These are phyloP conservation scores for Talaromyces islandicus DNA, from an alignment of 2,329 filamentous ascomycete species.

Conservation along the genomic window DNA sequence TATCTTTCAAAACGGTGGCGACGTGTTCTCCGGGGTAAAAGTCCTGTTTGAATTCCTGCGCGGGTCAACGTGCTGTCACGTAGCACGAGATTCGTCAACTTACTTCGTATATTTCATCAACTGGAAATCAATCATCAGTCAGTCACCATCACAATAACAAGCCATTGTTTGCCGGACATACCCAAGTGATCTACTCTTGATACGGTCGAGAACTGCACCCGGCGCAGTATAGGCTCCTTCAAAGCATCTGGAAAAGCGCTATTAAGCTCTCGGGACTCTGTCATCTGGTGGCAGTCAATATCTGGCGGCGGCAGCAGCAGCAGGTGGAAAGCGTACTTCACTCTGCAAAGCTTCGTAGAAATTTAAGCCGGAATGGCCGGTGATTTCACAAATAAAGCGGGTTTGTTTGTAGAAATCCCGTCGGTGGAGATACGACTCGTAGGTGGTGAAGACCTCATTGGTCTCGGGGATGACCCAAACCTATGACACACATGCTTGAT, in stretches of 20 bases:
- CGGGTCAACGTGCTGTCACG: slow-evolving; percentile 11
- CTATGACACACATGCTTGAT: slow-evolving; percentile 41
- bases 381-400: slow-evolving; percentile 92
- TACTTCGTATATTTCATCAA: slow-evolving; percentile 48
- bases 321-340: slow-evolving; percentile 58
- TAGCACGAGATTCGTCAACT: slow-evolving; percentile 16
- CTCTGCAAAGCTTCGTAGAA: slow-evolving; percentile 91
- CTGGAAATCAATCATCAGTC: slow-evolving; percentile 23
- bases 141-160: background rate
- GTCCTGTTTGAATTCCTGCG: slow-evolving; percentile 70
- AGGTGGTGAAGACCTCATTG: slow-evolving; percentile 80
- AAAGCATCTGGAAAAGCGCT: slow-evolving; percentile 85
- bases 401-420: slow-evolving; percentile 94
- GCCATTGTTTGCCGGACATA: slow-evolving; percentile 28
- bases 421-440: slow-evolving; percentile 78
- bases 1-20: slow-evolving; percentile 63
- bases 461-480: slow-evolving; percentile 90
- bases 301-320: background rate
- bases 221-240: slow-evolving; percentile 82
- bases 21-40: slow-evolving; percentile 88
- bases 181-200: slow-evolving; percentile 80
- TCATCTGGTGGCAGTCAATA: slow-evolving; percentile 45
- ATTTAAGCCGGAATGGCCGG: slow-evolving; percentile 80
- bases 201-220: slow-evolving; percentile 84
- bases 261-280: slow-evolving; percentile 82